A percentile compares a stretch with the other conserved stretches of the same genome.
Conservation (phyloP, 192 early-diverging fungal genomes). For the Coemansia sp. region DNA sequence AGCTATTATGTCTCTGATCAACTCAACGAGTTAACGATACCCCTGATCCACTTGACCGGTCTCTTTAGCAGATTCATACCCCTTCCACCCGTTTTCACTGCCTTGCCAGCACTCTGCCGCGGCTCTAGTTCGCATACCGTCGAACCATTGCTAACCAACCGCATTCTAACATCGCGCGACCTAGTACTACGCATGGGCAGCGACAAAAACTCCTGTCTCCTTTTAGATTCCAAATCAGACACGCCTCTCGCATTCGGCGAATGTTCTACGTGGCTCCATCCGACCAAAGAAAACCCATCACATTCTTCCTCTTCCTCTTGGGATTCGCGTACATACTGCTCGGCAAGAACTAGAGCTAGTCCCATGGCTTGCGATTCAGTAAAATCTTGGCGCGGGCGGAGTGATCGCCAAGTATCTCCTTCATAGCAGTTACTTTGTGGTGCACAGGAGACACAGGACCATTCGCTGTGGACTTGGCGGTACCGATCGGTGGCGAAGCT, state of each 20-base stretch:
- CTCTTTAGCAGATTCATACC: not conserved
- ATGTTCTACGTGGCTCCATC: not conserved
- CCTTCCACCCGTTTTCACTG: not conserved
- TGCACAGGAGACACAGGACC: constrained; percentile 16
- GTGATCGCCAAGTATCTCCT: constrained; percentile 4
- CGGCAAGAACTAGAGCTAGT: constrained; percentile 30
- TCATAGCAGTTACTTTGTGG: constrained; percentile 15
- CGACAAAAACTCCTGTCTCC: constrained; percentile 9
- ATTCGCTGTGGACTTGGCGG: constrained; percentile 3
- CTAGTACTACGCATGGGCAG: constrained; percentile 24
- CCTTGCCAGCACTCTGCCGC: not conserved
- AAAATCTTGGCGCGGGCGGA: constrained; percentile 3
- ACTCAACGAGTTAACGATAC: not conserved
- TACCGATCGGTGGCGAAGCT: not conserved
- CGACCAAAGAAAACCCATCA: not conserved
- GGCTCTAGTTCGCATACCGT: constrained; percentile 11
- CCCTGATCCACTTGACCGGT: not conserved
- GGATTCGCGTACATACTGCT: constrained; percentile 26
- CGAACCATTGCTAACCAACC: constrained; percentile 23
- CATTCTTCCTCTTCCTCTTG: constrained; percentile 5
- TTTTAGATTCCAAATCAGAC: not conserved
- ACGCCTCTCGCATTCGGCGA: not conserved
- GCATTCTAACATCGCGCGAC: constrained; percentile 9
- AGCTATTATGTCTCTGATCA: not conserved
- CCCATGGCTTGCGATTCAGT: constrained; percentile 30